Base-by-base conservation (phyloP, 148 eudicot species). In the Nyssa sinensis region DNA sequence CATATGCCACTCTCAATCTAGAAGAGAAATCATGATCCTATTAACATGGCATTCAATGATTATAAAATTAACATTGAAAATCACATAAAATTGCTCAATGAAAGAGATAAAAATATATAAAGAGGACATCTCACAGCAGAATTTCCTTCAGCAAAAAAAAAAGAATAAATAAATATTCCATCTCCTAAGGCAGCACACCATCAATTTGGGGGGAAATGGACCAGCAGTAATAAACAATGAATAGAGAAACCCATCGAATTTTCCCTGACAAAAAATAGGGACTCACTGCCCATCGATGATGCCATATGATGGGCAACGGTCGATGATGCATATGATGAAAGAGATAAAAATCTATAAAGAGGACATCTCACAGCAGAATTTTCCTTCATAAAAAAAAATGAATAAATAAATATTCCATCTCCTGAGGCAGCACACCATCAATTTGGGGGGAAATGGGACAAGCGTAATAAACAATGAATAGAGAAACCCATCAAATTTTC, bases 341-440 rank as follows among this genome's bases (percentile, higher is more conserved):
- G 5, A 53, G 5, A 53, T 53, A 53, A 4, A 55, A 5, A 55
- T n/a, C 24, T 55, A 55, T 55, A n/a, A 55, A 55, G 59, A 55
- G 17, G 59, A 55, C 17, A 12, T 55, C 19, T n/a, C 5, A 51
- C 58, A 16, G 44, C 44, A 37, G 9, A 37, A 3, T 37, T 37
- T 37, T 9, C 44, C 9, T 9, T 3, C 4, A n/a, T n/a, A n/a
- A n/a, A n/a, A n/a, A n/a, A n/a, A n/a, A n/a, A n/a, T n/a, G n/a
- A n/a, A n/a, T n/a, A n/a, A n/a, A n/a, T n/a, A n/a, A 9, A 41
- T 41, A 69, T 69, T 53, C 64, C 49, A 17, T 70, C 51, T 11
- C 51, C 37, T 12, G 33, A 32, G 47, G 64, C 64, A 68, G 35
- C 34, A 6, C n/a, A 51, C 17, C 55, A 49, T 49, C 17, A 49